Base-by-base conservation (phyloP, 371 early-diverging fungal species). In the Apophysomyces sp. region DNA sequence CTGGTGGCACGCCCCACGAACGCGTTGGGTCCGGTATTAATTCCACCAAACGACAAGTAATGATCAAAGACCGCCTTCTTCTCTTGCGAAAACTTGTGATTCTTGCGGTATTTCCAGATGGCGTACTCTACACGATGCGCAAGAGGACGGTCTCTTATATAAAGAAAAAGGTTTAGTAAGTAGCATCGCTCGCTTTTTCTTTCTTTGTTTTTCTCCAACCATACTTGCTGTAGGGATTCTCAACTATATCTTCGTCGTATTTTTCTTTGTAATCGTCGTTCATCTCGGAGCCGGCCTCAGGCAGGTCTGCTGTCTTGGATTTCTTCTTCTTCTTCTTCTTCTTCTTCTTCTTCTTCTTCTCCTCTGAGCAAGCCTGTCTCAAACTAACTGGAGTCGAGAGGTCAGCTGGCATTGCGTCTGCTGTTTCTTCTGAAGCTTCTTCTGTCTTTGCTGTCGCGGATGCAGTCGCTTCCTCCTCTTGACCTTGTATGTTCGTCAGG, bases 251-350 rank as follows among this genome's bases (percentile, higher is more conserved):
- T 59, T 86, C 80, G 15, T 71, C 61, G 51, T 70, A 62, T 4
- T 74, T 73, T 53, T 74, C 76, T 24, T 68, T 40, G 26, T 78
- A 76, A 21, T 70, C 74, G 52, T 71, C 75, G 18, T 68, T 44
- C 0, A 82, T 55, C 6, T 62, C 72, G 26, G 78, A 63, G n/a
- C 84, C 86, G n/a, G 83, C 76, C 28, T 81, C 81, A n/a, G 81
- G 80, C 41, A 81, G 68, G n/a, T 71, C 65, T 30, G 75, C 68
- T 16, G 67, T 71, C 59, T 82, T 83, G 29, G 68, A 65, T 63
- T 79, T 83, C 61, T 73, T 86, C 66, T 75, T 84, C 62, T 78
- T 86, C 67, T 81, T 86, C 69, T 81, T 86, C 60, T 83, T 83
- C 62, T 78, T 77, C 60, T 83, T 83, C 62, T 78, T 77, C 51